A percentile compares a stretch with the other conserved stretches of the same genome.
These are phyloP conservation scores for Ganoderma leucocontextum DNA, from an alignment of 1,284 basidiomycete genomes.

Conservation along the genomic window DNA sequence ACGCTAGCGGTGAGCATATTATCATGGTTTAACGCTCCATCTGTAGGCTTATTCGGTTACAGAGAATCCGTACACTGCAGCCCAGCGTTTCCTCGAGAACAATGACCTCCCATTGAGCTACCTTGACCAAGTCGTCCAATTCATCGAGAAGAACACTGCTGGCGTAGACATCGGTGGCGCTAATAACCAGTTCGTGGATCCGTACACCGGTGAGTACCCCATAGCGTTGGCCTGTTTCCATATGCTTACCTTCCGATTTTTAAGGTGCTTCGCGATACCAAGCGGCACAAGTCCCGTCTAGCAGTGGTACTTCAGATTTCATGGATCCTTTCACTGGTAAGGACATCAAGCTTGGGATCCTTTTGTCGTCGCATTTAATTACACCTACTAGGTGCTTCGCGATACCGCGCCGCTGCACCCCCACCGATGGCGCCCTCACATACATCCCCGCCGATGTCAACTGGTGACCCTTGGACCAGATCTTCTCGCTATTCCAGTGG, in stretches of 20 bases:
- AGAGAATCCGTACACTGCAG: slow-evolving; percentile 95
- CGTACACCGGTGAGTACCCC: slow-evolving; percentile 82
- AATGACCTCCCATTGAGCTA: slow-evolving; percentile 89
- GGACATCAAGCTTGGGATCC: slow-evolving; percentile 39
- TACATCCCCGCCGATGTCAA: slow-evolving; percentile 19
- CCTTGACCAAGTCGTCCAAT: slow-evolving; percentile 90
- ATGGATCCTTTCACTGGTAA: slow-evolving; percentile 48
- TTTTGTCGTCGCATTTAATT: slow-evolving; percentile 35
- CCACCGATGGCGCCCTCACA: slow-evolving; percentile 21
- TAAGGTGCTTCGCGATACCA: slow-evolving; percentile 70
- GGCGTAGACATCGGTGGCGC: slow-evolving; percentile 75
- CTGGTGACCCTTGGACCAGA: slow-evolving; percentile 77
- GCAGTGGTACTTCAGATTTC: slow-evolving; percentile 41
- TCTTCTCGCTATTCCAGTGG: slow-evolving; percentile 63
- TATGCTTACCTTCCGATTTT: slow-evolving; percentile 11
- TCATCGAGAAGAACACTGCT: slow-evolving; percentile 92
- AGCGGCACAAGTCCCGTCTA: slow-evolving; percentile 43
- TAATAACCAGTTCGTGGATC: slow-evolving; percentile 79
- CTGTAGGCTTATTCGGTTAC: slow-evolving; percentile 8
- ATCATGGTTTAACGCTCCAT: neutral
- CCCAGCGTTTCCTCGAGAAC: slow-evolving; percentile 86
- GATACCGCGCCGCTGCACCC: slow-evolving; percentile 42
- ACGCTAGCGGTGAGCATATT: slow-evolving; percentile 74
- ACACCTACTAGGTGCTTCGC: slow-evolving; percentile 46
- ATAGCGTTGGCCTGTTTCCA: slow-evolving; percentile 9